Conservation (phyloP, 73 alveolate genomes). For the Paramecium biaurelia region DNA sequence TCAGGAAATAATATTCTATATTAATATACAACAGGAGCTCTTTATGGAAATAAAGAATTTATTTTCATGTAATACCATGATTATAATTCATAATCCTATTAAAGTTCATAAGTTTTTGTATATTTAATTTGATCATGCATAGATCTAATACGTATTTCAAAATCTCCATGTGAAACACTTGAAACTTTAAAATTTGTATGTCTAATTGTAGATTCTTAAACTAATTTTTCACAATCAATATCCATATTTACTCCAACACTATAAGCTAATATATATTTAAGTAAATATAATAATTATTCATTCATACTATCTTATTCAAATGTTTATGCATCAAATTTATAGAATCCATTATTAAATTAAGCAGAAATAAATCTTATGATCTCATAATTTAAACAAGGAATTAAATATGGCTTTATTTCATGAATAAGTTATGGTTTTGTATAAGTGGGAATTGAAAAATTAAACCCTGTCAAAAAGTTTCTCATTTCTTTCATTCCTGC, state of each 20-base stretch:
- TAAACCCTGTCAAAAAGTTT: neutral
- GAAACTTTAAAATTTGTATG: neutral
- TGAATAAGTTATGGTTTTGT: neutral
- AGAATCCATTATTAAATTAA: neutral
- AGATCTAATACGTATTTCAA: slow-evolving; percentile 21
- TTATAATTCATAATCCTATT: slow-evolving; percentile 1
- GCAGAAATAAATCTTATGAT: neutral
- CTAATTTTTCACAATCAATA: neutral
- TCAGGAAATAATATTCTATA: neutral
- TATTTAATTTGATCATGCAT: neutral
- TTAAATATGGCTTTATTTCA: neutral
- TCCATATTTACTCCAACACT: neutral
- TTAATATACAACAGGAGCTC: slow-evolving; percentile 13
- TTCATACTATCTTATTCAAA: neutral
- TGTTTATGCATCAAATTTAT: slow-evolving; percentile 34
- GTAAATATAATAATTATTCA: neutral
- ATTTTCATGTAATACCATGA: slow-evolving; percentile 24
- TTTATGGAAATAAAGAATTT: slow-evolving; percentile 14
- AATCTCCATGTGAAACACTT: slow-evolving; percentile 20
- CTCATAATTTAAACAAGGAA: neutral
- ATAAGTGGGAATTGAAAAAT: neutral
- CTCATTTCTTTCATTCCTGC: slow-evolving; percentile 40
- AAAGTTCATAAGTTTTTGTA: neutral
- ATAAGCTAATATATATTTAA: neutral
- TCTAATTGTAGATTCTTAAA: neutral